Base-by-base conservation (phyloP, 169 alveolate species). In the Babesia sp. region DNA sequence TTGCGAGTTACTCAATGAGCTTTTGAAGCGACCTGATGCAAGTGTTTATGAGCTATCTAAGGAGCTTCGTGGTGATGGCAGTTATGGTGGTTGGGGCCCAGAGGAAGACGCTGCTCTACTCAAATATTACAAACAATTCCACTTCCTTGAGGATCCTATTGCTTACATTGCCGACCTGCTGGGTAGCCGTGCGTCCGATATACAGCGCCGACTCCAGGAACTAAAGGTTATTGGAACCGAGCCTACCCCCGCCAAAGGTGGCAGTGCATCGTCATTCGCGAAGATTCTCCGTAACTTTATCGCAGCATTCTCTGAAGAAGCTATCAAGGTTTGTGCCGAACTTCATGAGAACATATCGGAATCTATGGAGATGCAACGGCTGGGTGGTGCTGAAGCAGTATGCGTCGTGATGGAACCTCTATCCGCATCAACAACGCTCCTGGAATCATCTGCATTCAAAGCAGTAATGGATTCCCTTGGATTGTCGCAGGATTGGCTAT, bases 391-490 rank as follows among this genome's bases (percentile, higher is more conserved):
- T 1, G 83, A 63, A 9, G 39, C 74, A 11, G 50, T 72, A 8
- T 63, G 79, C 54, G 69, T 37, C 22, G 74, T 72, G 29, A 63
- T 63, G 74, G 83, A 72, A 61, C 83, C 83, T 5, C 37, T 63
- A 22, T 60, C 74, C 14, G 83, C 83, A 26, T 39, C 83, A 0
- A 58, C 55, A 3, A 18, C 22, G 1, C 26, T 72, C 0, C 22
- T 72, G 64, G 67, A n/a, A 9, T 60, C 76, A 20, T 22, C 60
- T 34, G 74, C 57, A 20, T 72, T 72, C 74, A 28, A 48, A 54
- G 71, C 34, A 4, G 6, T 72, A 12, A 31, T 72, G 22, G 16
- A 22, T 22, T 50, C 60, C 55, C 74, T 72, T 24, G 54, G 69
- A 18, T 41, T 72, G n/a, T 46, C 61, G 31, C 53, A 46, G 11